These are phyloP conservation scores for Plectranthus barbatus DNA, from an alignment of 257 asterid genomes.

Conservation along the genomic window DNA sequence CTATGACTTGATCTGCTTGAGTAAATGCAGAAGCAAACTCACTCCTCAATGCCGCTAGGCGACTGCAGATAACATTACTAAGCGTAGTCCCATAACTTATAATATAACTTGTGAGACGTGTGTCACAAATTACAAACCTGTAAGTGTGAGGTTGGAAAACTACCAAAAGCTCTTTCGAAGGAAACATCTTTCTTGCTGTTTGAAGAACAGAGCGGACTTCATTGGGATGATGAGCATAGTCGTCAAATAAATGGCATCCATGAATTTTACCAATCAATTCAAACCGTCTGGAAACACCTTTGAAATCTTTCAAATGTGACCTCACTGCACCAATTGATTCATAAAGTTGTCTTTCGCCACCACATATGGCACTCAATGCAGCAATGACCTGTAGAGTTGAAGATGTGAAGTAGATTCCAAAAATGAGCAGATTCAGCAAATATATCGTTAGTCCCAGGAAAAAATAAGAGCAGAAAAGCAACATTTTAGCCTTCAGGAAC, in stretches of 20 bases:
- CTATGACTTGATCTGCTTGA: constrained; percentile 25
- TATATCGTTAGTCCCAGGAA: neutral
- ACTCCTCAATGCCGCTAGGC: constrained; percentile 29
- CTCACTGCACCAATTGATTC: constrained; percentile 18
- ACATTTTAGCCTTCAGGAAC: neutral
- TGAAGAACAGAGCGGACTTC: constrained; percentile 27
- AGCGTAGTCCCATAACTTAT: neutral
- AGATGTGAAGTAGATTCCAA: neutral
- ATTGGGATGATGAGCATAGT: constrained; percentile 37
- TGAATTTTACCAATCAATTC: constrained; percentile 26
- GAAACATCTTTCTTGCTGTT: constrained; percentile 31
- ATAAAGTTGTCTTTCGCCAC: constrained; percentile 16
- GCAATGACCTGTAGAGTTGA: constrained; percentile 23
- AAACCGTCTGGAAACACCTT: constrained; percentile 30
- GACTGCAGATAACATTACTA: constrained; percentile 16
- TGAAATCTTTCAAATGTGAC: constrained; percentile 20
- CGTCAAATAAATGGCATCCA: constrained; percentile 29
- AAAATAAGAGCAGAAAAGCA: neutral
- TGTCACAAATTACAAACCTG: constrained; percentile 14
- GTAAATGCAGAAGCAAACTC: constrained; percentile 28
- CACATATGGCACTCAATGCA: constrained; percentile 18
- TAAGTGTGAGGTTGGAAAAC: constrained; percentile 39
- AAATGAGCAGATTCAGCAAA: neutral
- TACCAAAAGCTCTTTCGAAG: constrained; percentile 24
- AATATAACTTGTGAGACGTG: neutral